Conservation (phyloP, 768 basidiomycete genomes). For the Termitomyces sp. region DNA sequence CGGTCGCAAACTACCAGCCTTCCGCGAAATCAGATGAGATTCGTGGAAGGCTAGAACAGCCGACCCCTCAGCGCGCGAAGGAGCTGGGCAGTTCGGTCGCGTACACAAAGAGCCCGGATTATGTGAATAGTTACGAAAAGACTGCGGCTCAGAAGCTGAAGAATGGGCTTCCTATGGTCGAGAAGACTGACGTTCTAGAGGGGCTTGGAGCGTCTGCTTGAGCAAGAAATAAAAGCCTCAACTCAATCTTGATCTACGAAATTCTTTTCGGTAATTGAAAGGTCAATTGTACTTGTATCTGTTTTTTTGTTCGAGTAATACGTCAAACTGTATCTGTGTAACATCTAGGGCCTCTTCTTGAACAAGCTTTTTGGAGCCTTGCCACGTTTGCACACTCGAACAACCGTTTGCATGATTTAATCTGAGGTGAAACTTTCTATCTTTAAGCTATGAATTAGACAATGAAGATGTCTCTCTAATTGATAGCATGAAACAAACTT, state of each 20-base stretch:
- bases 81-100: slow-evolving; percentile 23
- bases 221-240: neutral
- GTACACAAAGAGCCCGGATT: slow-evolving; percentile 35
- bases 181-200: slow-evolving; percentile 1
- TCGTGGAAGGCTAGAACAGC: slow-evolving; percentile 23
- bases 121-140: slow-evolving; percentile 32
- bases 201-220: slow-evolving; percentile 7
- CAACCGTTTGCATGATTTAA: neutral
- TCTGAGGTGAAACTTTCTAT: neutral
- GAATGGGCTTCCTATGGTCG: neutral
- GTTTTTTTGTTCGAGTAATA: neutral
- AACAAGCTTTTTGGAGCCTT: neutral
- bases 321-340: neutral
- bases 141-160: neutral
- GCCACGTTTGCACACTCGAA: no score
- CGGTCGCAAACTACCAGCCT: slow-evolving; percentile 25
- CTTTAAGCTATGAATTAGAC: neutral
- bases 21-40: slow-evolving; percentile 13
- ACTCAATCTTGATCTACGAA: neutral
- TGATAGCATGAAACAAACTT: neutral
- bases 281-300: neutral
- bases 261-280: neutral
- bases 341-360: neutral
- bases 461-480: neutral
- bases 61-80: slow-evolving; percentile 30